Evolutionary conservation across 1,284 basidiomycete genomes (phyloP).

Genomic region (Ceratobasidium sp.): DNA sequence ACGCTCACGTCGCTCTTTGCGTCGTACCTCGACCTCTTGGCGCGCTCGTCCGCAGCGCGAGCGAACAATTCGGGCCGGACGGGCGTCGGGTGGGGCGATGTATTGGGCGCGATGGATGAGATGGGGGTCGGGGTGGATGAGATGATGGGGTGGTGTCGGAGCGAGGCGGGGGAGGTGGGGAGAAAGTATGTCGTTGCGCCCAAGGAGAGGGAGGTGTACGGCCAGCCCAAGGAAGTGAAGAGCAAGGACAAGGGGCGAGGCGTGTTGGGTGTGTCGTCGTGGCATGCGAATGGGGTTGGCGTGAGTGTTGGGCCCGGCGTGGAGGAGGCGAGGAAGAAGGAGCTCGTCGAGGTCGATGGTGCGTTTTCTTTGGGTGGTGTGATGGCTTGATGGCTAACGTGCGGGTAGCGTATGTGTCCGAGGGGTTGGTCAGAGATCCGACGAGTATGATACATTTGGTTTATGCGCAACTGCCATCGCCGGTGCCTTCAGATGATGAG

Average conservation of each 20-base stretch:
- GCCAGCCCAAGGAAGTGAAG: conserved; percentile 49
- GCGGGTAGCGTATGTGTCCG: conserved; percentile 67
- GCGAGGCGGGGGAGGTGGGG: conserved; percentile 72
- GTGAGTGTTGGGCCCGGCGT: conserved; percentile 51
- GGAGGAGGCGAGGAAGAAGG: conserved; percentile 63
- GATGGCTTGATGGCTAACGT: not conserved
- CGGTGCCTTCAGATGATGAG: conserved; percentile 49
- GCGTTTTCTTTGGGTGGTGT: conserved; percentile 53
- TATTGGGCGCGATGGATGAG: conserved; percentile 72
- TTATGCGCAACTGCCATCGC: conserved; percentile 45
- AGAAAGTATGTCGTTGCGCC: conserved; percentile 69
- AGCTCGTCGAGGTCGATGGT: conserved; percentile 77
- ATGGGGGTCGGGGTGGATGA: conserved; percentile 76
- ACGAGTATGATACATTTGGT: conserved; percentile 58
- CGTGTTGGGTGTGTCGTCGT: conserved; percentile 41
- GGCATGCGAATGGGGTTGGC: conserved; percentile 40
- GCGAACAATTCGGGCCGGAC: conserved; percentile 74
- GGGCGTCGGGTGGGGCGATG: conserved; percentile 65
- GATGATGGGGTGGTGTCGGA: conserved; percentile 67
- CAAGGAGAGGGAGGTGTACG: conserved; percentile 25
- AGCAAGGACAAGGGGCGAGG: conserved; percentile 10
- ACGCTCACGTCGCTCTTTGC: conserved; percentile 76
- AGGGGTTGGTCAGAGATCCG: conserved; percentile 65
- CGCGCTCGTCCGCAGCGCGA: conserved; percentile 72
- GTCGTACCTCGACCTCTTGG: conserved; percentile 72